A percentile compares a stretch with the other conserved stretches of the same genome.
phyloP scores from a whole-genome alignment of 345 rosid genomes.

The Schrenkiella parvula region DNA sequence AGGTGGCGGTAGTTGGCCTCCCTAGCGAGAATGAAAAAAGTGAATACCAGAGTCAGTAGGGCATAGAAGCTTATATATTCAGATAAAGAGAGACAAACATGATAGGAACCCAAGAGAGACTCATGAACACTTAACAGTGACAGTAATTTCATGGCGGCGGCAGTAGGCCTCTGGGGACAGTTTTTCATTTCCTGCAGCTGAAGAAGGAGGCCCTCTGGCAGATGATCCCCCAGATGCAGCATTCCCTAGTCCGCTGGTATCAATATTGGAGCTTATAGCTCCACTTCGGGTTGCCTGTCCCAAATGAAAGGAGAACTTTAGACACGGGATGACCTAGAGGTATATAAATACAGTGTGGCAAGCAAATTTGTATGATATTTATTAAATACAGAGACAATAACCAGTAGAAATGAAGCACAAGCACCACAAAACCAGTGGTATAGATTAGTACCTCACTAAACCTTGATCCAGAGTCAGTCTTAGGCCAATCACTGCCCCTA shows the following conservation, averaged over 20 bases:
- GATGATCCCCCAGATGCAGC: conserved; percentile 35
- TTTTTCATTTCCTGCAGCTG: conserved; percentile 38
- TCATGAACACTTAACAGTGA: conserved; percentile 49
- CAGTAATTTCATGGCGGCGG: conserved; percentile 76
- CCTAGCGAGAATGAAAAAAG: conserved; percentile 39
- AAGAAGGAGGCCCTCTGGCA: conserved; percentile 36
- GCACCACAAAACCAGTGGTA: not conserved
- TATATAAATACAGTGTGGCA: not conserved
- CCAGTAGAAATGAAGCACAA: not conserved
- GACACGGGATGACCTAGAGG: not conserved
- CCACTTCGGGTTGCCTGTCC: conserved; percentile 15
- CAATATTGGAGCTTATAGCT: conserved; percentile 23
- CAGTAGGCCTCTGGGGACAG: conserved; percentile 72
- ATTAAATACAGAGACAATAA: not conserved
- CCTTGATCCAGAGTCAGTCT: conserved; percentile 46
- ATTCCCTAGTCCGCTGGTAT: conserved; percentile 39
- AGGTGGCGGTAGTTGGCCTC: conserved; percentile 76
- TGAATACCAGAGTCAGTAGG: not conserved
- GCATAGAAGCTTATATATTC: not conserved
- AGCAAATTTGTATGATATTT: not conserved
- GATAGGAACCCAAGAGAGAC: not conserved
- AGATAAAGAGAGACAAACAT: not conserved
- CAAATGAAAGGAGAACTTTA: not conserved
- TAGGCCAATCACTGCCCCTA: conserved; percentile 38
- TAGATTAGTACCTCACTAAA: conserved; percentile 46